phyloP scores from a whole-genome alignment of 805 yeast genomes.

The Candida morakotiae region DNA sequence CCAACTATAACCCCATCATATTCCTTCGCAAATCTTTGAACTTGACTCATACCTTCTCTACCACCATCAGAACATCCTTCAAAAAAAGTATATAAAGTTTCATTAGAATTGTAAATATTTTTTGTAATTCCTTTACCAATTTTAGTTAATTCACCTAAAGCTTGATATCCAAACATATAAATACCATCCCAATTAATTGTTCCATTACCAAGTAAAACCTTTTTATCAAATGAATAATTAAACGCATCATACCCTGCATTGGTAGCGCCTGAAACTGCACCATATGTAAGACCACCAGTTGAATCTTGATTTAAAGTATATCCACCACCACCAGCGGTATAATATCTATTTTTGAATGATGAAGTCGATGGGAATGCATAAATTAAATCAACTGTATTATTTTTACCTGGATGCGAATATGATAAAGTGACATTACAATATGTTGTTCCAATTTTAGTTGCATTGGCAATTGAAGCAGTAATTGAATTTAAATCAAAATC shows the following conservation, averaged over 20 bases:
- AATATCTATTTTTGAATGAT: not conserved
- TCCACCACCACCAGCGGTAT: slow-evolving; percentile 1
- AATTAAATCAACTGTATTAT: not conserved
- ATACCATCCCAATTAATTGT: not conserved
- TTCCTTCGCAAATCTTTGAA: not conserved
- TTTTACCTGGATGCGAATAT: not conserved
- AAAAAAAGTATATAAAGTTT: not conserved
- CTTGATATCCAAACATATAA: slow-evolving; percentile 2
- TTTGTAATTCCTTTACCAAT: not conserved
- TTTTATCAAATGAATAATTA: not conserved
- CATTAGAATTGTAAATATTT: not conserved
- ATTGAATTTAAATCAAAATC: not conserved
- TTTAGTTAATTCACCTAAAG: not conserved
- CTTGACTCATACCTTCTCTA: slow-evolving; percentile 1
- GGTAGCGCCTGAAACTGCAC: not conserved
- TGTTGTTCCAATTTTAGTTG: not conserved
- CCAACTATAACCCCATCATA: not conserved
- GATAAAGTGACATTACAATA: not conserved
- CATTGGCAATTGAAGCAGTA: not conserved
- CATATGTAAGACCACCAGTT: not conserved
- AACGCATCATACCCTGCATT: not conserved
- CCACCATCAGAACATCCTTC: slow-evolving; percentile 1
- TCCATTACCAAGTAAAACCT: not conserved
- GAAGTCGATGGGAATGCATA: not conserved
- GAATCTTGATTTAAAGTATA: not conserved